phyloP scores from a whole-genome alignment of 2,329 filamentous ascomycete species.

The Phoma herbarum region DNA sequence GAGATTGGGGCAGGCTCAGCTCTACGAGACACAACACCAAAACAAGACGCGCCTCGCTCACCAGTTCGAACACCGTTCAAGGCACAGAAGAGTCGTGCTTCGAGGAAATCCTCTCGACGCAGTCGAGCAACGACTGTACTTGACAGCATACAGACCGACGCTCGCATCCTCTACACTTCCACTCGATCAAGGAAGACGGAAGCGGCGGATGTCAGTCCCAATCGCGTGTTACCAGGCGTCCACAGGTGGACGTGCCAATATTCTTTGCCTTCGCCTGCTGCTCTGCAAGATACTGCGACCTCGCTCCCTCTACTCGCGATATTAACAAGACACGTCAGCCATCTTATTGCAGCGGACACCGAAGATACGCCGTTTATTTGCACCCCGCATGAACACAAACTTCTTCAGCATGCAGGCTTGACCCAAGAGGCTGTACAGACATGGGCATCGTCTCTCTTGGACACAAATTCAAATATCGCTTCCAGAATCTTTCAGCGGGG shows the following conservation, averaged over 20 bases:
- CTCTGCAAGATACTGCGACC: neutral
- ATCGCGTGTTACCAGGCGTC: constrained; percentile 7
- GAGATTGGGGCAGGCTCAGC: neutral
- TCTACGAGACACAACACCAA: too few relatives aligned
- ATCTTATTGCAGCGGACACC: constrained; percentile 17
- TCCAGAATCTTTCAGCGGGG: constrained; percentile 30
- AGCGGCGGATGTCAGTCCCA: constrained; percentile 26
- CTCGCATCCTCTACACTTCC: constrained; percentile 32
- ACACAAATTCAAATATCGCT: constrained; percentile 28
- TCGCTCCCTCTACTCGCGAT: constrained; percentile 37
- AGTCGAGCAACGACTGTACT: constrained; percentile 36
- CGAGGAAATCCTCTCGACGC: constrained; percentile 29
- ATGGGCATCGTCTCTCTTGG: constrained; percentile 39
- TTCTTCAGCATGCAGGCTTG: constrained; percentile 33
- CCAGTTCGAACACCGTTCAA: constrained; percentile 15
- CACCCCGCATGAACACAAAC: constrained; percentile 28
- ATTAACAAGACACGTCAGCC: constrained; percentile 38
- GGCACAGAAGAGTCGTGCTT: constrained; percentile 22
- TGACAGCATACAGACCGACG: constrained; percentile 27
- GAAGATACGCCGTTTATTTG: constrained; percentile 24
- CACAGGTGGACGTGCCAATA: neutral
- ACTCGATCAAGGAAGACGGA: constrained; percentile 21
- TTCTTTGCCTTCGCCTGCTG: neutral
- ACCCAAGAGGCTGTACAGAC: constrained; percentile 25
- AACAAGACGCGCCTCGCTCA: neutral